phyloP scores from a whole-genome alignment of 2,329 filamentous ascomycete species.

The Alternaria arbusti region DNA sequence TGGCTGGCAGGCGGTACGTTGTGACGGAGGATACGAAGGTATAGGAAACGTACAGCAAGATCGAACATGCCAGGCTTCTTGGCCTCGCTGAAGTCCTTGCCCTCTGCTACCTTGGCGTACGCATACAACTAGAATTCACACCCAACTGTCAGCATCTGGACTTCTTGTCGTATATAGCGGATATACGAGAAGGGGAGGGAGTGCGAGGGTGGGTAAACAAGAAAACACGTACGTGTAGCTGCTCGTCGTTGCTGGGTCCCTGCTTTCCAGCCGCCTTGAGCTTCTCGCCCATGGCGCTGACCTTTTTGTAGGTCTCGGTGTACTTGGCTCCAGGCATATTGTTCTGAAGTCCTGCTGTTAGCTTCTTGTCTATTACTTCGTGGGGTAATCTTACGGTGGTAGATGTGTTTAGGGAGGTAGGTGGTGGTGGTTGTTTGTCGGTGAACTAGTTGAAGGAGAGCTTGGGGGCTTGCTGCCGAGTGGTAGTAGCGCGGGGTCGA shows the following conservation, averaged over 20 bases:
- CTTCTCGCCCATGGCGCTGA: constrained; percentile 40
- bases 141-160: neutral
- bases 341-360: neutral
- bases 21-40: neutral
- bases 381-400: neutral
- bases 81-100: constrained; percentile 48
- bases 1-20: neutral
- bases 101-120: constrained; percentile 53
- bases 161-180: neutral
- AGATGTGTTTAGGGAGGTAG: neutral
- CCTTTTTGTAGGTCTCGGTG: constrained; percentile 40
- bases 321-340: constrained; percentile 41
- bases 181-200: neutral
- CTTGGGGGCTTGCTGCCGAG: neutral
- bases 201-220: neutral
- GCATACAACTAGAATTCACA: constrained; percentile 55
- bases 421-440: neutral
- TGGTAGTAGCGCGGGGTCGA: constrained; percentile 15
- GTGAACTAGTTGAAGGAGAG: neutral
- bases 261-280: constrained; percentile 35
- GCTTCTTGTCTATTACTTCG: neutral
- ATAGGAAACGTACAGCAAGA: constrained; percentile 62
- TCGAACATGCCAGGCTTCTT: constrained; percentile 72
- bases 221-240: constrained; percentile 57
- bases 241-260: constrained; percentile 41